Evolutionary conservation across 176 grass and related monocot genomes (phyloP), one percentile per base, ranked within the genome.

Genomic region (Pharus latifolius): DNA sequence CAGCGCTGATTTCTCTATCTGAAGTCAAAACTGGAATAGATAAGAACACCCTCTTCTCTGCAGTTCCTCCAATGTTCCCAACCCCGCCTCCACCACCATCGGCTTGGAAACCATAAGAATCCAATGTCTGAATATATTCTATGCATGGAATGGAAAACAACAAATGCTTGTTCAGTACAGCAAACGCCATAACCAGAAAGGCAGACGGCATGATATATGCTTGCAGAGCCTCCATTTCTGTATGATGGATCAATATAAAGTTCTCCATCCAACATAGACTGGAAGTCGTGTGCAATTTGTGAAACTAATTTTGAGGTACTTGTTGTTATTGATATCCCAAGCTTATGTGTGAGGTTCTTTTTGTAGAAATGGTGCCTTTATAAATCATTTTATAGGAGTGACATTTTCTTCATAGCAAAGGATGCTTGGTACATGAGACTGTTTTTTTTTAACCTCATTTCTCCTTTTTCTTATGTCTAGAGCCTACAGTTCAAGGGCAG

Each of bases 1-100:
- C 88, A 65, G 88, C 88, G 44, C 78, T 96, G 65, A 73, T 96
- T 79, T 96, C 88, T 83, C 60, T 96, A 45, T 65, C 92, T 18
- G 55, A 83, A 20, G 65, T 80, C 9, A 60, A 48, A 38, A 80
- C 66, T 16, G 83, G 78, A 51, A 85, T 96, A 51, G 92, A 91
- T 56, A 96, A 91, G 84, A 96, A 96, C 65, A 91, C 87, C 42
- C 68, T 96, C 78, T 96, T 96, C 85, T 96, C 91, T 58, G 91
- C 88, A 14, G 73, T 96, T 74, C 92, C 92, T 42, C 92, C 88
- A 7, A 91, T 96, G 91, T 91, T 96, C 75, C 87, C 92, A 32
- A 81, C 84, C 56, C 84, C 88, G 1, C 88, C 92, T 10, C 92
- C 92, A 8, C 92, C 92, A 0, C 92, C 88, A 28, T 83, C 88